Conservation (phyloP, 768 basidiomycete genomes). For the Termitomyces sp. region DNA sequence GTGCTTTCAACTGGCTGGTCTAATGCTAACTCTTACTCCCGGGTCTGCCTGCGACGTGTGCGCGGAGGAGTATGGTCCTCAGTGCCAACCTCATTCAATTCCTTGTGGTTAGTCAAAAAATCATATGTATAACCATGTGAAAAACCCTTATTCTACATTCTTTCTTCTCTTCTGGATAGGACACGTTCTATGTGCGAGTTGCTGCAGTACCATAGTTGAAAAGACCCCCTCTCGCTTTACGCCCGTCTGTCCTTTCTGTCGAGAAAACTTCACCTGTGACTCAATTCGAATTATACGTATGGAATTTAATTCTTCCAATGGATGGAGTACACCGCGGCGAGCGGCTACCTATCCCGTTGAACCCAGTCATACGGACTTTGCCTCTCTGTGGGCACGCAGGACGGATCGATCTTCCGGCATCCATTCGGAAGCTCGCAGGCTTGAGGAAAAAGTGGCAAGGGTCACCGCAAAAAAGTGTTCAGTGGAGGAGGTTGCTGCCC, state of each 20-base stretch:
- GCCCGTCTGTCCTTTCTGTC: slow-evolving; percentile 85
- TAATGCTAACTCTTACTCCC: slow-evolving; percentile 79
- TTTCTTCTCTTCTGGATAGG: slow-evolving; percentile 40
- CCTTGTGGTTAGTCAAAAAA: slow-evolving; percentile 63
- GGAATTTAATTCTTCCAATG: slow-evolving; percentile 61
- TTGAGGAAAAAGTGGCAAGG: slow-evolving; percentile 76
- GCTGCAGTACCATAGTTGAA: slow-evolving; percentile 79
- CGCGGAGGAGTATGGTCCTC: slow-evolving; percentile 79
- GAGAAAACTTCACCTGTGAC: slow-evolving; percentile 67
- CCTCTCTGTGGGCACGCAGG: slow-evolving; percentile 39
- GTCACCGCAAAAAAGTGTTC: slow-evolving; percentile 85
- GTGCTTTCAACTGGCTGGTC: slow-evolving; percentile 42
- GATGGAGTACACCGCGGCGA: slow-evolving; percentile 66
- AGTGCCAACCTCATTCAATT: slow-evolving; percentile 74
- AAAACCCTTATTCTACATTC: slow-evolving; percentile 24
- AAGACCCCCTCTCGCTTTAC: slow-evolving; percentile 67
- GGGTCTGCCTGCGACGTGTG: slow-evolving; percentile 88
- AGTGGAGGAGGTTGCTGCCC: slow-evolving; percentile 76
- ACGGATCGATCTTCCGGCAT: slow-evolving; percentile 43
- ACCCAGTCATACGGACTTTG: slow-evolving; percentile 42
- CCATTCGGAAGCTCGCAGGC: slow-evolving; percentile 55
- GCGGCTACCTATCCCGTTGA: slow-evolving; percentile 39
- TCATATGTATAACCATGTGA: slow-evolving; percentile 17
- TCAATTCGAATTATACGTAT: slow-evolving; percentile 74
- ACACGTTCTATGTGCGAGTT: slow-evolving; percentile 75